Conservation (phyloP, 169 alveolate genomes). For the Toxoplasma gondii region DNA sequence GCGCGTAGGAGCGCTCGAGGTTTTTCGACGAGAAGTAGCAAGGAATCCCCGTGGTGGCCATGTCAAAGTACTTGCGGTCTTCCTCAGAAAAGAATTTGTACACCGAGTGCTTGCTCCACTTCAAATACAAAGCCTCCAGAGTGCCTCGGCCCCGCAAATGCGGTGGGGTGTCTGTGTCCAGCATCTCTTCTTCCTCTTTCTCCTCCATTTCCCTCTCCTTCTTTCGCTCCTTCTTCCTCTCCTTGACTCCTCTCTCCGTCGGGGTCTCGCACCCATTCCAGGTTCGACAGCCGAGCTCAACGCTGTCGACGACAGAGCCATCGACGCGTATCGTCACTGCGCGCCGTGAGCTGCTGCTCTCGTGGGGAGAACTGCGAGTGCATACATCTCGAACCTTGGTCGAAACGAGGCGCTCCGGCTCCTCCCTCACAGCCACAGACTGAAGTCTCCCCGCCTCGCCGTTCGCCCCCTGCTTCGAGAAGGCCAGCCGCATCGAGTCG, state of each 20-base stretch:
- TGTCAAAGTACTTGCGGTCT: neutral
- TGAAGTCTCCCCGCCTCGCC: neutral
- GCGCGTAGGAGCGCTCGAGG: neutral
- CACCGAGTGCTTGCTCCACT: neutral
- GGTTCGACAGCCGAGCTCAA: neutral
- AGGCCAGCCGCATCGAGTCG: neutral
- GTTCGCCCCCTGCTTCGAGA: neutral
- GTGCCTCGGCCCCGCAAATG: neutral
- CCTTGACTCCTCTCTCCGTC: neutral
- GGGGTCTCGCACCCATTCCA: neutral
- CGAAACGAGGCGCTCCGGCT: neutral
- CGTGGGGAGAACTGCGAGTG: neutral
- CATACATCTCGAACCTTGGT: neutral
- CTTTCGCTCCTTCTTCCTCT: neutral
- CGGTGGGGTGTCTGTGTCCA: too few relatives aligned
- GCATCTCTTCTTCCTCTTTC: too few relatives aligned
- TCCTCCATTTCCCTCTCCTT: too few relatives aligned
- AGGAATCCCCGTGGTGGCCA: neutral
- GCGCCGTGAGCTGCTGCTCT: neutral
- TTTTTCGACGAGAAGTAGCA: constrained; percentile 15
- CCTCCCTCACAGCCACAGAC: neutral
- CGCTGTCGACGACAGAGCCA: neutral
- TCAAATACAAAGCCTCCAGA: neutral
- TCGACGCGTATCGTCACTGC: neutral
- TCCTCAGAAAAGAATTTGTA: constrained; percentile 11